phyloP scores from a whole-genome alignment of 2,329 filamentous ascomycete species.

The Ploettnerulaceae sp. region DNA sequence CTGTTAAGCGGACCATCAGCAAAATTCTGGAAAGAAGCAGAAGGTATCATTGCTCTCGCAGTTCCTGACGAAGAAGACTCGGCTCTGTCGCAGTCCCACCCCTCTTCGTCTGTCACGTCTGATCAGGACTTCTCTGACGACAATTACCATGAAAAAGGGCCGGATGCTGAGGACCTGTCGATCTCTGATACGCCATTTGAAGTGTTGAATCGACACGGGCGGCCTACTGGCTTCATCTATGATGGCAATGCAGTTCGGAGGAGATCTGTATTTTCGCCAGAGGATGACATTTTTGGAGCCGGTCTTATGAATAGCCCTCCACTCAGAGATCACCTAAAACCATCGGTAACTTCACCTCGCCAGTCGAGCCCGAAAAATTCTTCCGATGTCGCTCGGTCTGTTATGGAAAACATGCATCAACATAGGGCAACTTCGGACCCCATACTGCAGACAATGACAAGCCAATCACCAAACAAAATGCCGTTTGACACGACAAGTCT shows the following conservation, averaged over 20 bases:
- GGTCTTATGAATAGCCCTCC: constrained; percentile 22
- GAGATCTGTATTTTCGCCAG: constrained; percentile 59
- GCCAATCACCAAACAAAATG: constrained; percentile 43
- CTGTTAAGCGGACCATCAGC: constrained; percentile 57
- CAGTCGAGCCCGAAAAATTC: constrained; percentile 33
- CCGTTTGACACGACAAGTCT: constrained; percentile 66
- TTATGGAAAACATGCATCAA: constrained; percentile 60
- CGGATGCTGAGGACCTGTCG: constrained; percentile 40
- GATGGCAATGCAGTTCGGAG: constrained; percentile 49
- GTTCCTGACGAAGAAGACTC: constrained; percentile 59
- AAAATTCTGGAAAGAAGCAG: constrained; percentile 71
- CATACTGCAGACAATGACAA: constrained; percentile 24
- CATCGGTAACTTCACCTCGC: constrained; percentile 22
- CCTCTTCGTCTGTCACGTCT: constrained; percentile 39
- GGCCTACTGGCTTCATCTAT: constrained; percentile 36
- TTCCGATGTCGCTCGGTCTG: constrained; percentile 51
- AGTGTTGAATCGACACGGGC: constrained; percentile 24
- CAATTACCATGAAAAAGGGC: constrained; percentile 38
- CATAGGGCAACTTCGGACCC: constrained; percentile 43
- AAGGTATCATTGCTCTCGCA: constrained; percentile 82
- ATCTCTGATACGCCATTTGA: constrained; percentile 47
- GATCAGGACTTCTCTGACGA: constrained; percentile 41
- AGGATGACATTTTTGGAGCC: constrained; percentile 59
- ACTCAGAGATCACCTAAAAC: constrained; percentile 36
- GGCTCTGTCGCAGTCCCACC: constrained; percentile 28